Evolutionary conservation across 2,329 filamentous ascomycete species (phyloP).

Genomic region (Hypoxylon rubiginosum): DNA sequence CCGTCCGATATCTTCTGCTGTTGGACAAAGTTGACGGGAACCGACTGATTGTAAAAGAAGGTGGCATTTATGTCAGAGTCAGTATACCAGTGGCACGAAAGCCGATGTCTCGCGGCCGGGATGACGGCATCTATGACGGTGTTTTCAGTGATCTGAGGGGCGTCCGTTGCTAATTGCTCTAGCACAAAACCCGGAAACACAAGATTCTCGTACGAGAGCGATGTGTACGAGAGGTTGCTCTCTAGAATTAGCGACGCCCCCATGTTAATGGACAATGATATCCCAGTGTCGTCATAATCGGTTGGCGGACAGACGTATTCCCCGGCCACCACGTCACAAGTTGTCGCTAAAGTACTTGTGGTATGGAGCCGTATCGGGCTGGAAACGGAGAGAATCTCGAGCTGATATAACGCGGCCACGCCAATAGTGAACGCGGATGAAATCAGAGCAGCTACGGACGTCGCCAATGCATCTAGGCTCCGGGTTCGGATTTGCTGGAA

Average conservation of each 20-base stretch:
- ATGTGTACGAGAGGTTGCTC: constrained; percentile 1
- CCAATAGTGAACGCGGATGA: constrained; percentile 7
- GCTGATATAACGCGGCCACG: constrained; percentile 3
- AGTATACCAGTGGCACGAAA: background rate
- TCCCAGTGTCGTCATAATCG: too few species aligned
- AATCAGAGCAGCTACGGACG: constrained; percentile 11
- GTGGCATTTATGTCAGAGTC: background rate
- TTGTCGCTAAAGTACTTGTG: constrained; percentile 5
- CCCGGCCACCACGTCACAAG: background rate
- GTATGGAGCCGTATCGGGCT: background rate
- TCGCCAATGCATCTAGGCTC: background rate
- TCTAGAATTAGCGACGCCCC: background rate
- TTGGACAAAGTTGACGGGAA: background rate
- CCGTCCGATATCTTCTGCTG: background rate
- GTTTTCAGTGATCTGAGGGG: background rate
- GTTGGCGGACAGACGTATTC: too few species aligned
- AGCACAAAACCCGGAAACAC: background rate
- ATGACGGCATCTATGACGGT: background rate
- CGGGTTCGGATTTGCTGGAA: constrained; percentile 1
- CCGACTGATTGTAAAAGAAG: background rate
- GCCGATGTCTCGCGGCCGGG: background rate
- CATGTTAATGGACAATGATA: too few species aligned
- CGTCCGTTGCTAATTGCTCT: background rate
- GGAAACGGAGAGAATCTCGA: background rate
- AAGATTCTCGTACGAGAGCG: background rate